Evolutionary conservation across 164 flowering plant species (phyloP), one percentile per base, ranked within the genome.

Genomic region (Tinospora cordifolia): DNA sequence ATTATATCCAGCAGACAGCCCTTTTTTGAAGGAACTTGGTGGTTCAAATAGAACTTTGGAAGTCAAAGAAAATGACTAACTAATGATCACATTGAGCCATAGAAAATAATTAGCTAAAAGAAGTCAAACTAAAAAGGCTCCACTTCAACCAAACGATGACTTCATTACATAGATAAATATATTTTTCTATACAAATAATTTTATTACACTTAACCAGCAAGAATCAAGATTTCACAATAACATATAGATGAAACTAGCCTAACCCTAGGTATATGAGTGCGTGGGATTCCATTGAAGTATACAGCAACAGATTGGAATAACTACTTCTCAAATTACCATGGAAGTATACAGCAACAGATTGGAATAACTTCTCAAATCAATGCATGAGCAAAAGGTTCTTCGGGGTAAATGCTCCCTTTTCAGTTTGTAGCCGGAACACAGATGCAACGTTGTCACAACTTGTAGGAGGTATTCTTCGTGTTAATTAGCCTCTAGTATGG

Each of bases 171-270:
- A 51, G 19, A 17, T 51, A 51, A n/a, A 47, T 47, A 51, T n/a
- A 51, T 51, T 51, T n/a, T 51, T 51, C 59, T 51, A 51, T 51
- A 51, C 59, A 51, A 54, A 54, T n/a, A n/a, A 30, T 30, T 19
- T 19, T 54, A 54, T 54, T 54, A 54, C 60, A 54, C n/a, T 54
- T 25, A 54, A 54, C 60, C 60, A n/a, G 11, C 60, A 54, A 54
- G 60, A 54, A 54, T 54, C 60, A 54, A 8, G 24, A 54, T 54
- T 54, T 54, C 60, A 21, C 21, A 54, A 54, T 13, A 11, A 11
- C 60, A 54, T 54, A 54, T n/a, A 54, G 24, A 54, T 54, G 19
- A 54, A 54, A n/a, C 60, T 30, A 30, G 36, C 36, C 36, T 30
- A 7, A 54, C 19, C 9, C 60, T 54, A 54, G 24, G 24, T 21